Evolutionary conservation across 2,329 filamentous ascomycete genomes (phyloP), one percentile per base, ranked within the genome.

Genomic region (Akanthomyces muscarius): DNA sequence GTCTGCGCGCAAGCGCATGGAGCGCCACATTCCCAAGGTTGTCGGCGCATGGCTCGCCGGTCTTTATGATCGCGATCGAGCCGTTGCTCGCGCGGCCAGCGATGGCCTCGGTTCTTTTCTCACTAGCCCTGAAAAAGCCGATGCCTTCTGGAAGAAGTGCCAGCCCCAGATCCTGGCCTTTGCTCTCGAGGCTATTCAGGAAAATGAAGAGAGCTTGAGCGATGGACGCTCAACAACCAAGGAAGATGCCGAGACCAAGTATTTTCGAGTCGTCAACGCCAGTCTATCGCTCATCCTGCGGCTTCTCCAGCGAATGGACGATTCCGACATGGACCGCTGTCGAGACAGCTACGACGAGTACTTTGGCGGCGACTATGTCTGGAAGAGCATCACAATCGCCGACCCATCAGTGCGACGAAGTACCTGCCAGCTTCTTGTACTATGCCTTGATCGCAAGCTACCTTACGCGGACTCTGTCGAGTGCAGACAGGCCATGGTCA

Each of bases 21-120:
- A 91, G 66, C 90, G 86, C 66, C 83, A 89, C 69, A 82, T 99
- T 65, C 87, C 91, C 14, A 87, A 84, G 64, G 81, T 96, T 42
- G 87, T 96, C 52, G 92, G 90, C 11, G 83, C 91, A n/a, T 99
- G 96, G 95, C 83, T 98, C 14, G 90, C 91, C 8, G 95, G 94
- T 1, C 84, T 89, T 1, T 96, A 92, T 72, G 95, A 99, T 74
- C 89, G 86, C 67, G 94, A 99, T 71, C 86, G 87, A 62, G 82
- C 83, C 21, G 92, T 92, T 16, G 82, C 89, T 8, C 86, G 87
- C 63, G 86, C 91, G n/a, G 92, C 93, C 2, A 83, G 85, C 64
- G 88, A 94, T 52, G 90, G 93, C 0, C 80, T 97, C 21, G 83
- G 84, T 0, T 84, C 83, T 2, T 90, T 97, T 47, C 89, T 98